These are phyloP conservation scores for Colletotrichum sp. DNA, from an alignment of 2,329 filamentous ascomycete species.

Conservation along the genomic window DNA sequence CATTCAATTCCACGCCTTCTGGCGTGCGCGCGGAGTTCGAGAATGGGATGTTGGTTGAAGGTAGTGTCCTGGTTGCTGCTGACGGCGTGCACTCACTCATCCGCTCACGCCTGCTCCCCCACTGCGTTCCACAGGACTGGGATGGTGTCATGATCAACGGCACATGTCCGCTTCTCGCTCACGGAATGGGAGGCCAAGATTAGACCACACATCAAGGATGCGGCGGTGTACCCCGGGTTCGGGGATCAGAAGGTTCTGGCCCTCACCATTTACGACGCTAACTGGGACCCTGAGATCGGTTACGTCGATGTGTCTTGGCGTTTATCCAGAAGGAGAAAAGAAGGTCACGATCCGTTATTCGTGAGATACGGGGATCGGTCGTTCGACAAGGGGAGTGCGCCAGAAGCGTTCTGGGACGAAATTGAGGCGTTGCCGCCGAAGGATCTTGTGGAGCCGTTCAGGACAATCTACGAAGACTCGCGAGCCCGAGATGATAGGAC, in stretches of 20 bases:
- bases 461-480: background rate
- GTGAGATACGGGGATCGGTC: background rate
- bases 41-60: background rate
- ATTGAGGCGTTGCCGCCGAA: background rate
- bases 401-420: background rate
- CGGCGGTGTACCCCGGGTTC: background rate
- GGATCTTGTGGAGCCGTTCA: background rate
- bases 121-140: background rate
- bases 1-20: rapidly evolving
- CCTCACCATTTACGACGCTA: background rate
- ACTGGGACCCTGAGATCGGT: background rate
- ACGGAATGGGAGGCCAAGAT: background rate
- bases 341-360: background rate
- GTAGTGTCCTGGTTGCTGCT: background rate
- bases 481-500: background rate
- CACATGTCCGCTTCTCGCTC: too few species aligned
- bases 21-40: background rate
- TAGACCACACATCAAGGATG: background rate
- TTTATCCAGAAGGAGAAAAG: background rate
- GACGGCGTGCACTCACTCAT: background rate
- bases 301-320: background rate
- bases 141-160: background rate
- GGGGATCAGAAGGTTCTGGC: background rate
- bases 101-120: background rate
- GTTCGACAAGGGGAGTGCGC: background rate